Percentiles rank a stretch among this genome's conserved stretches.
phyloP scores from a whole-genome alignment of 148 eudicot species.

The Persicaria tinctoria region DNA sequence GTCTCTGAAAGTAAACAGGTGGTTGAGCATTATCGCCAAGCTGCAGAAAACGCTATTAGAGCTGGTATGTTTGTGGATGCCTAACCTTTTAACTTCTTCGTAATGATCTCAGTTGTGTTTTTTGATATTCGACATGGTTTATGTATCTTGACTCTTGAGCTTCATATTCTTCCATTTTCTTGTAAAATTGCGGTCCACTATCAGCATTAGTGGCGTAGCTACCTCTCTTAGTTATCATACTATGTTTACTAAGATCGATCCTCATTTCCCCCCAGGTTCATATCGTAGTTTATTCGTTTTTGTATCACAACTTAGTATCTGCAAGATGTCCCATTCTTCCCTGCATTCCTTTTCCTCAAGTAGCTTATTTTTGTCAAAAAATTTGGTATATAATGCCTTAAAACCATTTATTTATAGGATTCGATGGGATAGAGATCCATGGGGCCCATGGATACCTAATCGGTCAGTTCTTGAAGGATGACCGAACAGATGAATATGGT shows the following conservation, averaged over 20 bases:
- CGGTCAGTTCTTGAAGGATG: conserved; percentile 80
- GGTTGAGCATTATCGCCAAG: conserved; percentile 61
- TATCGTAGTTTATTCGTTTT: background rate
- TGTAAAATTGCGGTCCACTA: background rate
- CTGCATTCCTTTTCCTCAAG: background rate
- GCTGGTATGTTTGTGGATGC: conserved; percentile 41
- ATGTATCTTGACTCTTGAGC: background rate
- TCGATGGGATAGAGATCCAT: conserved; percentile 85
- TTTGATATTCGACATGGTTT: background rate
- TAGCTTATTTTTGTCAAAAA: background rate
- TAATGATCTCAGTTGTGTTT: background rate
- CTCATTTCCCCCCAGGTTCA: background rate
- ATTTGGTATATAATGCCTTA: background rate
- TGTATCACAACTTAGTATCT: no score
- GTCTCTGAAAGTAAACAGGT: conserved; percentile 43
- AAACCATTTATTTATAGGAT: conserved; percentile 31
- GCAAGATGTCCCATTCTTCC: no score
- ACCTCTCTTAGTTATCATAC: background rate
- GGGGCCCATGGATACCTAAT: conserved; percentile 85
- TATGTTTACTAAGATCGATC: background rate
- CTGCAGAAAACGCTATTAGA: conserved; percentile 74
- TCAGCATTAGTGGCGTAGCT: background rate
- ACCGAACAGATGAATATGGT: conserved; percentile 65
- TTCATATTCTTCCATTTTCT: background rate
- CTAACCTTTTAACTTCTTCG: background rate